Conservation (phyloP, 1,284 basidiomycete genomes). For the Takashimella tepidaria region DNA sequence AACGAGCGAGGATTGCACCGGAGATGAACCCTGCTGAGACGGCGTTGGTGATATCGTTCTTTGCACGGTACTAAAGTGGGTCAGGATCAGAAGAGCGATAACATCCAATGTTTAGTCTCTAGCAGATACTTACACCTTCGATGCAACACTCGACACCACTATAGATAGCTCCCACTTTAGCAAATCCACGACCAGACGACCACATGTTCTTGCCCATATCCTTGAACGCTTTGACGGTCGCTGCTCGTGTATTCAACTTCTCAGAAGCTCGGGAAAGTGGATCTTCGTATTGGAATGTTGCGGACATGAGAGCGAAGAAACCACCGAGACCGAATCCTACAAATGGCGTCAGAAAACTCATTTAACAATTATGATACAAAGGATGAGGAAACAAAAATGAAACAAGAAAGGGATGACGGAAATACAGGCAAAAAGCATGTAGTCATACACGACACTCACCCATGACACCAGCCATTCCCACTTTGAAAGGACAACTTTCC, state of each 20-base stretch:
- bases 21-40: constrained; percentile 51
- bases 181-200: constrained; percentile 84
- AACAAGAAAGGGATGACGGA: not conserved
- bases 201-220: constrained; percentile 95
- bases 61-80: constrained; percentile 80
- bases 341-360: not conserved
- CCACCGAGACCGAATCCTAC: constrained; percentile 86
- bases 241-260: constrained; percentile 42
- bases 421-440: not conserved
- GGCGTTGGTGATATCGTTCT: constrained; percentile 85
- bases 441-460: constrained; percentile 54
- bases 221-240: constrained; percentile 79
- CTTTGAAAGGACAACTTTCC: constrained; percentile 82
- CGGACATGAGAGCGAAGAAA: constrained; percentile 93
- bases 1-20: constrained; percentile 75
- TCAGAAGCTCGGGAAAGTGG: constrained; percentile 67
- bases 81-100: too few relatives aligned
- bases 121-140: constrained; percentile 81
- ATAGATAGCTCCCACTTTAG: constrained; percentile 89
- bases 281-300: constrained; percentile 93
- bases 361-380: not conserved
- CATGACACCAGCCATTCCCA: constrained; percentile 67
- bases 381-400: not conserved
- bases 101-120: too few relatives aligned
- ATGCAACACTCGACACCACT: constrained; percentile 92